phyloP scores from a whole-genome alignment of 2,329 filamentous ascomycete genomes.

The Microsporum canis region DNA sequence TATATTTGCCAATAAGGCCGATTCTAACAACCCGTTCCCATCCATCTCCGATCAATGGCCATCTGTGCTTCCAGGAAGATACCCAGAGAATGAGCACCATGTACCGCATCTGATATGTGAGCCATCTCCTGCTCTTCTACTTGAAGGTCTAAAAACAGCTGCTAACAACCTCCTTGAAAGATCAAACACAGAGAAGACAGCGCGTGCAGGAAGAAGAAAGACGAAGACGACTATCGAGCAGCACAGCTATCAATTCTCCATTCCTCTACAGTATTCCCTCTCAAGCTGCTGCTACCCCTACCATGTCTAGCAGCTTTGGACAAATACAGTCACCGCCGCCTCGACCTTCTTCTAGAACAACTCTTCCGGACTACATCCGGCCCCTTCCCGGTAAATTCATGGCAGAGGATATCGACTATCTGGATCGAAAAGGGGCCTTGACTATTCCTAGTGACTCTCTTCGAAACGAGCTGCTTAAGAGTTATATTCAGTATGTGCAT shows the following conservation, averaged over 20 bases:
- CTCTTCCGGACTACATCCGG: slow-evolving; percentile 60
- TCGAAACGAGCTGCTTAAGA: slow-evolving; percentile 68
- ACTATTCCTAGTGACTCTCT: slow-evolving; percentile 58
- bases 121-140: slow-evolving; percentile 21
- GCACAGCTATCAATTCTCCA: slow-evolving; percentile 26
- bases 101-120: slow-evolving; percentile 54
- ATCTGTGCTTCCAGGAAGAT: neutral
- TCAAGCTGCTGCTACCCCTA: slow-evolving; percentile 23
- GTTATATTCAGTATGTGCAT: slow-evolving; percentile 81
- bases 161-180: slow-evolving; percentile 20
- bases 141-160: neutral
- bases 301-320: slow-evolving; percentile 16
- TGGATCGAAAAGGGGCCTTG: slow-evolving; percentile 73
- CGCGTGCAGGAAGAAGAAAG: slow-evolving; percentile 36
- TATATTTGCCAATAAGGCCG: neutral
- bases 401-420: slow-evolving; percentile 69
- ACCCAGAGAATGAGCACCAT: slow-evolving; percentile 38
- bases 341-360: slow-evolving; percentile 33
- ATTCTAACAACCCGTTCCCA: neutral
- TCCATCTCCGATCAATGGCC: neutral
- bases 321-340: slow-evolving; percentile 32
- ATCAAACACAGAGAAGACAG: slow-evolving; percentile 39
- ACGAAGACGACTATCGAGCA: slow-evolving; percentile 37
- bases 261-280: slow-evolving; percentile 28
- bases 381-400: slow-evolving; percentile 66